Evolutionary conservation across 441 rosid genomes (phyloP), one percentile per base, ranked within the genome.

Genomic region (Breynia disticha): DNA sequence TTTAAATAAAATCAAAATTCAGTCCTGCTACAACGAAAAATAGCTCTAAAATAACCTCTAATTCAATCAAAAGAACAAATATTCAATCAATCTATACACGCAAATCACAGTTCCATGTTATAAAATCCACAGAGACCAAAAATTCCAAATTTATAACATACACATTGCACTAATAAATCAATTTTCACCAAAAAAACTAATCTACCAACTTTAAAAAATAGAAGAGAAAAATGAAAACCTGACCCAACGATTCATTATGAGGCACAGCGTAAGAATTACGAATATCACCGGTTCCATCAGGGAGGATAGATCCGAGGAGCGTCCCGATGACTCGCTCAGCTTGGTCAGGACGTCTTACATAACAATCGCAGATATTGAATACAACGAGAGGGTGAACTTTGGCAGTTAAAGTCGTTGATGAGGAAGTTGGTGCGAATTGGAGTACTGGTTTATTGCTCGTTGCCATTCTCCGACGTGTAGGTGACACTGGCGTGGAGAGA

Each of bases 281-380:
- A 48, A 91, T 74, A 50, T 91, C 98, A 14, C 88, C 87, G 11
- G 98, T 82, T 28, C 98, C 97, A 7, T 91, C 97, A 0, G 90
- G 79, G 46, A 86, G 63, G 59, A 86, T 67, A 42, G 96, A 86
- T 21, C 96, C 98, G 18, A 88, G 96, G 9, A 93, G 97, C 43
- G 97, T 84, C 44, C 98, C 97, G 20, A 93, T 88, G 17, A 86
- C 97, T 54, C 97, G 84, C 54, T 86, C 95, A n/a, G 97, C 91
- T 20, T 84, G 89, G 73, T 88, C 95, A 5, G 90, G 94, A n/a
- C 98, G 91, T 61, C 97, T 62, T 19, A 88, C 98, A 61, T 75
- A 91, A 80, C 94, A 82, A 56, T 91, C 98, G 69, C 91, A 88
- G 47, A 88, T 79, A 78, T 91, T 91, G 63, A 91, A 91, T 28